phyloP scores from a whole-genome alignment of 257 asterid species.

The Striga asiatica region DNA sequence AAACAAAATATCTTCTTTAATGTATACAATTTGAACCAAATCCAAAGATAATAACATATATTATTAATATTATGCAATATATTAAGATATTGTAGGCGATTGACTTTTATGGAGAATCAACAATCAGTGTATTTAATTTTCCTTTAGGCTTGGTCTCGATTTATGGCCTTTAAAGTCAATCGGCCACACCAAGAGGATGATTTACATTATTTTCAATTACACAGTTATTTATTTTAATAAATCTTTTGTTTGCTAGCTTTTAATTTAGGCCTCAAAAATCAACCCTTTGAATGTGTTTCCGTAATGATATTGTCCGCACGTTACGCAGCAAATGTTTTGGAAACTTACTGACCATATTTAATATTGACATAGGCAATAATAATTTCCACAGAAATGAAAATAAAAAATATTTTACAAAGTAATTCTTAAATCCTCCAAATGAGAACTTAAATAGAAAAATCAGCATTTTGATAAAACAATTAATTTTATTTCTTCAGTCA shows the following conservation, averaged over 20 bases:
- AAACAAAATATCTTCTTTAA: no score
- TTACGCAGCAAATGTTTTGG: not conserved
- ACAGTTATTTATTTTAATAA: not conserved
- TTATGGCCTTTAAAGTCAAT: not conserved
- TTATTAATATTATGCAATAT: no score
- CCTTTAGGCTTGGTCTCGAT: slow-evolving; percentile 6
- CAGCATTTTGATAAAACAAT: no score
- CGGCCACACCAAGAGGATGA: not conserved
- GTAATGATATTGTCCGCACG: not conserved
- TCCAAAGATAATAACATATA: no score
- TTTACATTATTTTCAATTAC: not conserved
- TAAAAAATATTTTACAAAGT: no score
- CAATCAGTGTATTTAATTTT: slow-evolving; percentile 3
- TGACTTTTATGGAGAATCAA: slow-evolving; percentile 6
- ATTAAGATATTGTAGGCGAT: not conserved
- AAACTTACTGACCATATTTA: no score
- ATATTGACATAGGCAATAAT: no score
- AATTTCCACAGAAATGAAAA: no score
- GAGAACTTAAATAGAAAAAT: no score
- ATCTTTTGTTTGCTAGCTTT: not conserved
- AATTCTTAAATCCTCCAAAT: no score
- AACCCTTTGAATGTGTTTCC: not conserved
- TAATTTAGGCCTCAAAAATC: not conserved
- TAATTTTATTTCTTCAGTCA: no score
- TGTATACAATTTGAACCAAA: no score